Evolutionary conservation across 2,329 filamentous ascomycete species (phyloP).

Genomic region (Monilinia vaccinii-corymbosi): DNA sequence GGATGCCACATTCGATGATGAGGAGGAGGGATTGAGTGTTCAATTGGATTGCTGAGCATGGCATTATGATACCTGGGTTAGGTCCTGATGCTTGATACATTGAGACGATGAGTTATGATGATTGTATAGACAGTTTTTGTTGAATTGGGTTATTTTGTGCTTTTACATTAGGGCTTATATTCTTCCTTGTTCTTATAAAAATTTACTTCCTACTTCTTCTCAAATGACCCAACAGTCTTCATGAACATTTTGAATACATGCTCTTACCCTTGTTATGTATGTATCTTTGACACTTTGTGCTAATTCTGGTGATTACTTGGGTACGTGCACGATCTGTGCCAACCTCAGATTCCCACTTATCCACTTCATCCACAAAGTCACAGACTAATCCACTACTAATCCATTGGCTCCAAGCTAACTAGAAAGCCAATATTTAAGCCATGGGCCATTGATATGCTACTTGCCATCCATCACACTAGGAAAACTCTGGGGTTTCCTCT

Average conservation of each 20-base stretch:
- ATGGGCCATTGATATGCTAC: too few species aligned
- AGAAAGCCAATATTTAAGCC: background rate
- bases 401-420: background rate
- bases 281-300: background rate
- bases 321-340: background rate
- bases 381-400: background rate
- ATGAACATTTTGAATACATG: too few species aligned
- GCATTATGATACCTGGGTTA: background rate
- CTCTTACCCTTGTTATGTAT: background rate
- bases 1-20: background rate
- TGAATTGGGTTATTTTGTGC: background rate
- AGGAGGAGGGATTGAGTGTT: background rate
- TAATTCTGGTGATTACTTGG: background rate
- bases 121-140: background rate
- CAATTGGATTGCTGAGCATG: background rate
- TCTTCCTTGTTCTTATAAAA: too few species aligned
- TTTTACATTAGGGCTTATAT: background rate
- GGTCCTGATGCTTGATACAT: background rate
- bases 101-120: background rate
- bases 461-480: background rate
- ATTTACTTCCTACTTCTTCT: too few species aligned
- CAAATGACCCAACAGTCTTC: too few species aligned
- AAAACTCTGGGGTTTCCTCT: background rate
- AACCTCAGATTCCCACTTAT: background rate
- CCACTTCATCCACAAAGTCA: background rate